phyloP scores from a whole-genome alignment of 1,139 yeast genomes.

The Hemisphaericaspora xylanilytica region DNA sequence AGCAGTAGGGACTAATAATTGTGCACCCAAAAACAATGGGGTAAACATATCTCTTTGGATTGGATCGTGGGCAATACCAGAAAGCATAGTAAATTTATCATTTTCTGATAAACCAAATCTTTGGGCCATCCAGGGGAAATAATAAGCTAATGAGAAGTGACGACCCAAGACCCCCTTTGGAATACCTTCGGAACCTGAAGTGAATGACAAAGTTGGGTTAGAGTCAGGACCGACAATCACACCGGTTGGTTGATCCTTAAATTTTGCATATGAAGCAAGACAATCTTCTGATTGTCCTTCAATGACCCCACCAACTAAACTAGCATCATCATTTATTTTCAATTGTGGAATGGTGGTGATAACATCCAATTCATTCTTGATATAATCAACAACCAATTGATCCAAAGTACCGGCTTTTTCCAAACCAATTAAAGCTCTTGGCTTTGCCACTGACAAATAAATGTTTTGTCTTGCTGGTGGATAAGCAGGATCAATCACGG shows the following conservation, averaged over 20 bases:
- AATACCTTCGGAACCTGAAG: conserved; percentile 98
- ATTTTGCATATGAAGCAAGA: conserved; percentile 45
- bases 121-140: conserved; percentile 98
- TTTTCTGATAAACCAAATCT: conserved; percentile 72
- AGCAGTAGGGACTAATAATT: conserved; percentile 85
- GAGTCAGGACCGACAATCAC: conserved; percentile 97
- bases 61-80: conserved; percentile 99
- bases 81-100: conserved; percentile 93
- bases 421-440: conserved; percentile 84
- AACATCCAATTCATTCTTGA: conserved; percentile 66
- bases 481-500: conserved; percentile 97
- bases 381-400: conserved; percentile 72
- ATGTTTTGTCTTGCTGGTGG: conserved; percentile 98
- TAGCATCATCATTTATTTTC: conserved; percentile 75
- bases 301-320: conserved; percentile 56
- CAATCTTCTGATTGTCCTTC: conserved; percentile 41
- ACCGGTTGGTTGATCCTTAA: conserved; percentile 64
- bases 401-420: conserved; percentile 86
- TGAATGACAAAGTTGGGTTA: conserved; percentile 92
- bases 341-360: conserved; percentile 73
- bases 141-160: conserved; percentile 93
- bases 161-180: conserved; percentile 99
- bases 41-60: conserved; percentile 99
- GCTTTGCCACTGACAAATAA: conserved; percentile 89
- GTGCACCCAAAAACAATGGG: conserved; percentile 94